A percentile compares a stretch with the other conserved stretches of the same genome.
These are phyloP conservation scores for Penicillium herquei DNA, from an alignment of 495 filamentous ascomycete species.

Conservation along the genomic window DNA sequence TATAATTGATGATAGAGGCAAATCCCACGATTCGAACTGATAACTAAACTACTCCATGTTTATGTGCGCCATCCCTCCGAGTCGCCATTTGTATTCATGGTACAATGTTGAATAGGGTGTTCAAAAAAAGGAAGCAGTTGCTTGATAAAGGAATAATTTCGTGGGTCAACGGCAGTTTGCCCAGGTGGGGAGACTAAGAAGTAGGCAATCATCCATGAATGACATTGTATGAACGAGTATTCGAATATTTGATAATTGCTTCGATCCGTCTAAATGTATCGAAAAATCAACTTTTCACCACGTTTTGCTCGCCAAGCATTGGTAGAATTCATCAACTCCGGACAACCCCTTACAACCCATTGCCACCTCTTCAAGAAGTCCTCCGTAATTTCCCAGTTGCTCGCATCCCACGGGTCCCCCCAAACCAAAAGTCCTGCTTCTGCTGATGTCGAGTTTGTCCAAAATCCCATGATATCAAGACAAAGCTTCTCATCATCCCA, in stretches of 20 bases:
- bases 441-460: conserved; percentile 31
- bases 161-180: too few relatives aligned
- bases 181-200: too few relatives aligned
- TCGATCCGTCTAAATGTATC: conserved; percentile 29
- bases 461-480: conserved; percentile 46
- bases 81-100: too few relatives aligned
- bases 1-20: too few relatives aligned
- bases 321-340: conserved; percentile 44
- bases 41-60: too few relatives aligned
- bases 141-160: too few relatives aligned
- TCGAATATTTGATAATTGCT: not conserved
- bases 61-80: too few relatives aligned
- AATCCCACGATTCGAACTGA: too few relatives aligned
- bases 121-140: too few relatives aligned
- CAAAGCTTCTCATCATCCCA: conserved; percentile 50
- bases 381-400: conserved; percentile 51
- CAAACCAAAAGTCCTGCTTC: conserved; percentile 46
- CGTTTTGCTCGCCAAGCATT: conserved; percentile 49
- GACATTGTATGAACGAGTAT: too few relatives aligned
- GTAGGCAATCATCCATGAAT: too few relatives aligned
- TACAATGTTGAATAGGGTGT: too few relatives aligned
- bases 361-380: conserved; percentile 50
- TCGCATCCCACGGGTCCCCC: conserved; percentile 48
- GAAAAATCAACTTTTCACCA: conserved; percentile 48
- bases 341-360: conserved; percentile 51